Evolutionary conservation across 2,329 filamentous ascomycete genomes (phyloP), one percentile per base, ranked within the genome.

Genomic region (Xylariaceae sp.): DNA sequence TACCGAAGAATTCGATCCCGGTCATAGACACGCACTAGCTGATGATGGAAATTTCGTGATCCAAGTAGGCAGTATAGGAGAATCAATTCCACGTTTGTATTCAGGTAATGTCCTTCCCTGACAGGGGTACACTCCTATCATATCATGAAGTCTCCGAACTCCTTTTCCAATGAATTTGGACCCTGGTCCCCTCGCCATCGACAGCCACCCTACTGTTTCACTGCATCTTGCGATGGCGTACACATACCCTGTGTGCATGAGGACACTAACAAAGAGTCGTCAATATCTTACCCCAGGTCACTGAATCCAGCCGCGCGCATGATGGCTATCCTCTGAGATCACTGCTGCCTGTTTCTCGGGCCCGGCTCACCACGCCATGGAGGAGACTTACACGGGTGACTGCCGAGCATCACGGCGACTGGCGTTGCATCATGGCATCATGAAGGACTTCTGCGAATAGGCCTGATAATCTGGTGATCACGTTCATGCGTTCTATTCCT

Each of bases 241-340:
- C 11, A 39, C 11, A 39, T 47, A 35, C 30, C 37, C 37, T 41
- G 23, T 30, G 51, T 59, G 54, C 59, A 59, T n/a, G 47, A 41
- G 37, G n/a, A n/a, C 18, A 17, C 5, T 17, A 56, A 15, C 13
- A 39, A 5, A 17, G 18, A 23, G 39, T 45, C 17, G 54, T 55
- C 35, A 44, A 51, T 56, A 50, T 56, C 56, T 57, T 52, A 58
- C 58, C 44, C 57, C 52, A 34, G 58, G 51, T 52, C 56, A 53
- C 55, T 56, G 53, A 56, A 58, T 61, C 51, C 18, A 57, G 61
- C 58, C 57, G 34, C 37, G 4, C 61, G 63, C 63, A 64, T 61
- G 35, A 55, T 17, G 53, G 47, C 49, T 51, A 45, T 53, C 18
- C 17, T 44, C 23, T 41, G 52, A 13, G 48, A 35, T 52, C 49